phyloP scores from a whole-genome alignment of 1,284 basidiomycete genomes.

The Athelia sp. region DNA sequence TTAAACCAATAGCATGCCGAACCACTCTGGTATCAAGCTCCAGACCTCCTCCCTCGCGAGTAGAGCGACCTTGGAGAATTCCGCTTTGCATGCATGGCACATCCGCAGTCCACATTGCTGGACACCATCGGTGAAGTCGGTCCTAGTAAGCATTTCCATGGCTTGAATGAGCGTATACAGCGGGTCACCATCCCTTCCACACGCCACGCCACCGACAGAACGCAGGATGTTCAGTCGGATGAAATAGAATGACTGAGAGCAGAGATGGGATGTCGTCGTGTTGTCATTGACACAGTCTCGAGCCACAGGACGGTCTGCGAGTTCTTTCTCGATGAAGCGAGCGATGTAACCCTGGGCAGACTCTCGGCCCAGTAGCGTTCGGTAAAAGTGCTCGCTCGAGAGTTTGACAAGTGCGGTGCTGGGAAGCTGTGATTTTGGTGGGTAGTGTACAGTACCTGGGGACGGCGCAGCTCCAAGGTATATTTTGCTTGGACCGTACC shows the following conservation, averaged over 20 bases:
- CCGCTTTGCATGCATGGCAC: conserved; percentile 56
- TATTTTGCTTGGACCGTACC: conserved; percentile 67
- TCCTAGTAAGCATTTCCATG: conserved; percentile 62
- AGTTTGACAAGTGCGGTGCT: conserved; percentile 24
- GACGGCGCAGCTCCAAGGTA: conserved; percentile 37
- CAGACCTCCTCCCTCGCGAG: conserved; percentile 60
- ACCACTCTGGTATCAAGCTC: conserved; percentile 61
- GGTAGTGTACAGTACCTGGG: conserved; percentile 18
- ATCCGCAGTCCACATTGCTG: conserved; percentile 52
- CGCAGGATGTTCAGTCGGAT: conserved; percentile 68
- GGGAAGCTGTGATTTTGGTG: conserved; percentile 17
- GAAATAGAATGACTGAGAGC: conserved; percentile 68
- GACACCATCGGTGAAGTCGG: conserved; percentile 62
- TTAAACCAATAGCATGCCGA: conserved; percentile 29
- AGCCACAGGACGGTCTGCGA: conserved; percentile 44
- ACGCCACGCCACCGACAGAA: conserved; percentile 62
- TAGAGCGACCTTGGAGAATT: conserved; percentile 46
- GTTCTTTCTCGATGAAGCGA: conserved; percentile 52
- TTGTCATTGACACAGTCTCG: conserved; percentile 38
- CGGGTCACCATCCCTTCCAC: conserved; percentile 68
- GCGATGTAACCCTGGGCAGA: conserved; percentile 55
- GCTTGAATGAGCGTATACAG: conserved; percentile 63
- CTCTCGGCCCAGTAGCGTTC: conserved; percentile 59
- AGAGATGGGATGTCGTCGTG: conserved; percentile 25
- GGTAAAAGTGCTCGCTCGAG: conserved; percentile 39